These are phyloP conservation scores for Austroboletus festivus DNA, from an alignment of 768 basidiomycete species.

Conservation along the genomic window DNA sequence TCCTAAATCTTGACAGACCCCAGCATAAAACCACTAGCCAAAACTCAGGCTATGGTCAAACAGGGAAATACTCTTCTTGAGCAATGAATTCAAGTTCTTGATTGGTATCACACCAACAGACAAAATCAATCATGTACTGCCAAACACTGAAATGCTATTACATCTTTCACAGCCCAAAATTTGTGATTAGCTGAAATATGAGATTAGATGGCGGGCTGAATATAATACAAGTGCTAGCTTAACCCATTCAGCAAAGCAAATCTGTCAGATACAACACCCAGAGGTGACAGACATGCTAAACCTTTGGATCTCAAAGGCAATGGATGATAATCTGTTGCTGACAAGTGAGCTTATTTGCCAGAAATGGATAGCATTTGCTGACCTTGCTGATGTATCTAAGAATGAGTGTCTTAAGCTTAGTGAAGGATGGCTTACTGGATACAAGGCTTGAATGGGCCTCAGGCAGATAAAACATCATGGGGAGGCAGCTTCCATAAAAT, in stretches of 20 bases:
- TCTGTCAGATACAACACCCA: conserved; percentile 27
- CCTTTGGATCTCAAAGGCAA: no score
- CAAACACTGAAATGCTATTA: background rate
- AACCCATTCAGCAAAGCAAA: background rate
- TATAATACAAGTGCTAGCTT: background rate
- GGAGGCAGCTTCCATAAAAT: background rate
- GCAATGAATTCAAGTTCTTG: conserved; percentile 35
- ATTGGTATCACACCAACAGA: conserved; percentile 35
- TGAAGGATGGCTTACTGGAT: no score
- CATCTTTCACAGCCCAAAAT: background rate
- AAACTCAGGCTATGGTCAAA: background rate
- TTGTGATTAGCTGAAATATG: background rate
- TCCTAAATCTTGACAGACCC: no score
- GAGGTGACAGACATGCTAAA: no score
- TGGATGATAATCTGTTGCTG: no score
- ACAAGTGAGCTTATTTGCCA: no score
- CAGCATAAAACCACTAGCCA: no score
- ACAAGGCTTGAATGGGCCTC: no score
- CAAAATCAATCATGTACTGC: conserved; percentile 33
- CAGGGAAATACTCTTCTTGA: conserved; percentile 31
- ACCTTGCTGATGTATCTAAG: no score
- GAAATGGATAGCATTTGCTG: no score
- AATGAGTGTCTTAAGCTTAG: no score
- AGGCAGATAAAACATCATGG: no score
- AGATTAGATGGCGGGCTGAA: background rate